These are phyloP conservation scores for Ceratobasidium sp. DNA, from an alignment of 1,284 basidiomycete species.

Conservation along the genomic window DNA sequence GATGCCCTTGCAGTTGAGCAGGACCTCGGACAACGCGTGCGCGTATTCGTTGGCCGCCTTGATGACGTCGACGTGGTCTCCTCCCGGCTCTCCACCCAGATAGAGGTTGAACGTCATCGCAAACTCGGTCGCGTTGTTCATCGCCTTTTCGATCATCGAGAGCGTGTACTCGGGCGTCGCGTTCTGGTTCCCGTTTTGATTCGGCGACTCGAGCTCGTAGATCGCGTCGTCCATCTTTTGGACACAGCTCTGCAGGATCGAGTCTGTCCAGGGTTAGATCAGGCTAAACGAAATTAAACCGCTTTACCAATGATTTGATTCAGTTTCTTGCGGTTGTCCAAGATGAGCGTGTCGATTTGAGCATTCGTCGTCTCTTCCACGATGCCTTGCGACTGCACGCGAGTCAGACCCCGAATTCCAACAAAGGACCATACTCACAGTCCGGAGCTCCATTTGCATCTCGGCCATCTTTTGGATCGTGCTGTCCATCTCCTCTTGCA, in stretches of 20 bases:
- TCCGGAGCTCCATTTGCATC: constrained; percentile 67
- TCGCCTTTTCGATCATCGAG: constrained; percentile 97
- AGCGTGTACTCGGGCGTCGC: constrained; percentile 98
- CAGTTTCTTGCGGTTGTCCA: constrained; percentile 97
- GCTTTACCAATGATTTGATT: constrained; percentile 92
- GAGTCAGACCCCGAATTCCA: not conserved
- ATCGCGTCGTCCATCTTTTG: constrained; percentile 97
- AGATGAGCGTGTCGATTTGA: constrained; percentile 95
- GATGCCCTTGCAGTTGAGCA: constrained; percentile 94
- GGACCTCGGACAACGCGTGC: constrained; percentile 90
- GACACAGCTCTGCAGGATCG: constrained; percentile 95
- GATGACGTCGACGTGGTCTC: constrained; percentile 98
- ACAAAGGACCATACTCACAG: constrained; percentile 58
- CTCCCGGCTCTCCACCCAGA: constrained; percentile 87
- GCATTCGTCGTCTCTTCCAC: constrained; percentile 91
- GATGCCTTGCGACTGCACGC: constrained; percentile 76
- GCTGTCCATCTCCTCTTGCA: constrained; percentile 96
- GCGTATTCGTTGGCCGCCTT: constrained; percentile 97
- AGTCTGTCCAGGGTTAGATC: constrained; percentile 66
- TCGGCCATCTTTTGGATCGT: constrained; percentile 93
- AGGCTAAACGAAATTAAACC: constrained; percentile 10
- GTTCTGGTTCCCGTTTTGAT: constrained; percentile 91
- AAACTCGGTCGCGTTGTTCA: constrained; percentile 95
- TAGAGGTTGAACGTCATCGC: constrained; percentile 94
- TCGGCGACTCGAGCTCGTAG: constrained; percentile 96